Conservation (phyloP, 2,329 filamentous ascomycete genomes). For the Didymella pomorum region DNA sequence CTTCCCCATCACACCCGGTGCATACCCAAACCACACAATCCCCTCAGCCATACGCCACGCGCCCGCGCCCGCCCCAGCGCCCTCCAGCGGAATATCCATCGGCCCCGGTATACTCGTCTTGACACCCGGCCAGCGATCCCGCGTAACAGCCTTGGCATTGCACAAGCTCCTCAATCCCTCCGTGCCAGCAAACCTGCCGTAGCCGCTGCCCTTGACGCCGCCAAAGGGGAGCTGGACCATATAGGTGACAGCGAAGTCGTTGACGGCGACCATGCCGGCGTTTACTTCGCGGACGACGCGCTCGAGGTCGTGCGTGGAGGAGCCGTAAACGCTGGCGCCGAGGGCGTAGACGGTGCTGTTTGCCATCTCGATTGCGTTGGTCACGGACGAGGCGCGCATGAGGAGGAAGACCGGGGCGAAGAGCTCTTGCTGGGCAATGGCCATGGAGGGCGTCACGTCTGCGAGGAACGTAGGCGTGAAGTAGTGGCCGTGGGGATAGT, state of each 20-base stretch:
- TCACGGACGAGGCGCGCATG: slow-evolving; percentile 73
- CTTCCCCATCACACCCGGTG: slow-evolving; percentile 44
- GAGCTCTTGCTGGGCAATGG: slow-evolving; percentile 86
- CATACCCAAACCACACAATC: slow-evolving; percentile 60
- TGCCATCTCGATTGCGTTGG: slow-evolving; percentile 76
- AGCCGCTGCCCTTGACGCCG: slow-evolving; percentile 84
- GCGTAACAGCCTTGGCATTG: slow-evolving; percentile 86
- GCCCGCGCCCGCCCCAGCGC: slow-evolving; percentile 40
- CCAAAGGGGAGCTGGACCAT: slow-evolving; percentile 95
- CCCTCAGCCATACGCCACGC: slow-evolving; percentile 56
- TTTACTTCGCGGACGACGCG: slow-evolving; percentile 73
- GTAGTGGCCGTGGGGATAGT: slow-evolving; percentile 83
- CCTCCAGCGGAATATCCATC: slow-evolving; percentile 79
- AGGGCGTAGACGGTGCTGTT: slow-evolving; percentile 88
- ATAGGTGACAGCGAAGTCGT: slow-evolving; percentile 94
- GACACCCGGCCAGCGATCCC: slow-evolving; percentile 70
- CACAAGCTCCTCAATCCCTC: slow-evolving; percentile 86
- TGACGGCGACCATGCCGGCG: slow-evolving; percentile 91
- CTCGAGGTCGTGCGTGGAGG: slow-evolving; percentile 65
- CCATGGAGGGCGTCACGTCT: slow-evolving; percentile 87
- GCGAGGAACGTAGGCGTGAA: slow-evolving; percentile 89
- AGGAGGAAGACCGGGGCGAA: slow-evolving; percentile 91
- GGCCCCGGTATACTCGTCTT: slow-evolving; percentile 81
- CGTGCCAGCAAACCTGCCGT: slow-evolving; percentile 89
- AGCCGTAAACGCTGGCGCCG: slow-evolving; percentile 86